Evolutionary conservation across 2,329 filamentous ascomycete species (phyloP), one percentile per base, ranked within the genome.

Genomic region (Coniochaeta sp.): DNA sequence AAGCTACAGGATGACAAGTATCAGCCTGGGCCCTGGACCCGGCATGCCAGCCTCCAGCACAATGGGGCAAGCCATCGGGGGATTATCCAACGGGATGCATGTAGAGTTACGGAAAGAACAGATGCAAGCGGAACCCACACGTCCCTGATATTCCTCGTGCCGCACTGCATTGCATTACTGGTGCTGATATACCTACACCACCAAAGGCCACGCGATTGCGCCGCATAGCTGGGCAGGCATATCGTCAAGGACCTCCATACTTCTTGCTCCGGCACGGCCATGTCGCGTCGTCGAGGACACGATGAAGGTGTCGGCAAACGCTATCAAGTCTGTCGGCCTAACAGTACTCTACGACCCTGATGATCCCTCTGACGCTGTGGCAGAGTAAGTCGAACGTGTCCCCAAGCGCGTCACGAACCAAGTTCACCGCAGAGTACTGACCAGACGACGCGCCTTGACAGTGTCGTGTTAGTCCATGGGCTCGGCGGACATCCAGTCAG

Each of bases 281-380:
- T 47, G 57, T 56, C 34, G 58, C 34, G 47, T 43, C 38, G 57
- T 33, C 47, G 36, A 38, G 19, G 50, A 40, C 38, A 47, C 34
- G 58, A 62, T 60, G 54, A 59, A 59, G 55, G 11, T 56, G 55
- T 64, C 60, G 19, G 71, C 70, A 66, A 71, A 71, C 56, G 64
- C 59, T 14, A 64, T 59, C 47, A 66, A 67, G n/a, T 64, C 69
- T 16, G 66, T 65, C 16, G 71, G 71, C 7, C 65, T 73, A 8
- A 69, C 70, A 11, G 64, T 72, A n/a, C 58, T 73, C 19, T 72
- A 71, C 33, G 68, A 71, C 61, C 71, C 71, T 0, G 69, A 73
- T 26, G 66, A 67, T 52, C 63, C 66, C 3, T 61, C 50, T 12
- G 66, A 67, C 6, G 66, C 69, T 1, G 64, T 67, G 0, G 66